Evolutionary conservation across 129 eudicot genomes (phyloP).

Genomic region (Rutidosis leptorrhynchoides): DNA sequence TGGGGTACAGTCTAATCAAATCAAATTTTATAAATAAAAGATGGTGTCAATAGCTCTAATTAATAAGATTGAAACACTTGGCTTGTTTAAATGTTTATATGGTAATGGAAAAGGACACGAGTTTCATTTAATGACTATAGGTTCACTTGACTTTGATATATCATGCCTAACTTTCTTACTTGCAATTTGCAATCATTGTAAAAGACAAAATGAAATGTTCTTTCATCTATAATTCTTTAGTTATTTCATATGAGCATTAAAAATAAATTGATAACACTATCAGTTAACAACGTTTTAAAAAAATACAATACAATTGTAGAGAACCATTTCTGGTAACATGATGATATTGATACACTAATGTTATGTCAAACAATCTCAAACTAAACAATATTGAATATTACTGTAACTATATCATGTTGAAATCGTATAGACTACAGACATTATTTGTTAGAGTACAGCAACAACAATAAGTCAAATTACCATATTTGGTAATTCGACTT

Average conservation of each 20-base stretch:
- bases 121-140: neutral
- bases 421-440: too few species aligned
- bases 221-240: neutral
- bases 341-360: neutral
- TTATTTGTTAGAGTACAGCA: too few species aligned
- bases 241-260: too few species aligned
- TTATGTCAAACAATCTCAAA: too few species aligned
- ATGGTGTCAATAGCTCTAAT: neutral
- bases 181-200: neutral
- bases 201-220: neutral
- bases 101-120: neutral
- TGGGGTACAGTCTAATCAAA: too few species aligned
- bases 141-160: neutral
- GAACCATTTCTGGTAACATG: neutral
- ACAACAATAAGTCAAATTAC: too few species aligned
- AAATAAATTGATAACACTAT: too few species aligned
- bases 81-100: neutral
- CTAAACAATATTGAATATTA: neutral
- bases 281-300: too few species aligned
- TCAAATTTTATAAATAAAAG: neutral
- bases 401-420: too few species aligned
- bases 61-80: neutral
- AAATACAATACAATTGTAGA: neutral
- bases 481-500: too few species aligned
- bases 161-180: neutral